Conservation (phyloP, 2,329 filamentous ascomycete species). For the Furcasterigmium sp. region DNA sequence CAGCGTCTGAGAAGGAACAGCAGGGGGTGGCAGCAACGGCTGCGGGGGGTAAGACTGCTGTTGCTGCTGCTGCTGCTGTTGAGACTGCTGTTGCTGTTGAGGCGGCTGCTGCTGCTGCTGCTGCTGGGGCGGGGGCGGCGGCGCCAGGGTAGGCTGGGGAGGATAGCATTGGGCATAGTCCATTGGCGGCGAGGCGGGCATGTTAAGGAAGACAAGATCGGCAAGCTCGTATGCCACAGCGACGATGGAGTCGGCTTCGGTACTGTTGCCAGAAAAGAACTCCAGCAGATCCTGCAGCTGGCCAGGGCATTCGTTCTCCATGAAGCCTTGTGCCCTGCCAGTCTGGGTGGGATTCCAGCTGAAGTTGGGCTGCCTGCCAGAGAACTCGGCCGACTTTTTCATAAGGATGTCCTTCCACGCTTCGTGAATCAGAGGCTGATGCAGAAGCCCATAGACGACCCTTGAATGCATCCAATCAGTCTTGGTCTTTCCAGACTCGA, state of each 20-base stretch:
- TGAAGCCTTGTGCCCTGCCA: slow-evolving; percentile 50
- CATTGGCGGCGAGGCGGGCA: slow-evolving; percentile 12
- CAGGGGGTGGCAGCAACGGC: slow-evolving; percentile 12
- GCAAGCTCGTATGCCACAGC: slow-evolving; percentile 54
- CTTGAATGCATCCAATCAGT: slow-evolving; percentile 65
- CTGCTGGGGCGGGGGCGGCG: slow-evolving; percentile 9
- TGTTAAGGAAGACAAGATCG: slow-evolving; percentile 31
- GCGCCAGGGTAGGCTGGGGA: slow-evolving; percentile 7
- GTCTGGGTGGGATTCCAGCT: slow-evolving; percentile 56
- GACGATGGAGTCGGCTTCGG: slow-evolving; percentile 52
- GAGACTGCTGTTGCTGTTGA: slow-evolving; percentile 3
- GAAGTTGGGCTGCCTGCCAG: slow-evolving; percentile 50
- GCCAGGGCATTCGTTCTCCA: slow-evolving; percentile 58
- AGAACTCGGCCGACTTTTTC: slow-evolving; percentile 50
- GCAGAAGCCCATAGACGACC: slow-evolving; percentile 62
- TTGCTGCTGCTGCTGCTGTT: slow-evolving; percentile 7
- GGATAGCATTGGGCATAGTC: slow-evolving; percentile 10
- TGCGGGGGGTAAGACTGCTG: slow-evolving; percentile 7
- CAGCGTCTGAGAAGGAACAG: slow-evolving; percentile 12
- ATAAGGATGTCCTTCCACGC: slow-evolving; percentile 55
- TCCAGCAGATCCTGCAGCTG: slow-evolving; percentile 61
- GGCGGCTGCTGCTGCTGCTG: slow-evolving; percentile 1
- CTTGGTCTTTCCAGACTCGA: slow-evolving; percentile 57
- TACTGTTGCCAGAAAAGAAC: slow-evolving; percentile 54
- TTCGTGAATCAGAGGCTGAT: slow-evolving; percentile 56